Evolutionary conservation across 768 basidiomycete species (phyloP), one percentile per base, ranked within the genome.

Genomic region (Trametes maxima): DNA sequence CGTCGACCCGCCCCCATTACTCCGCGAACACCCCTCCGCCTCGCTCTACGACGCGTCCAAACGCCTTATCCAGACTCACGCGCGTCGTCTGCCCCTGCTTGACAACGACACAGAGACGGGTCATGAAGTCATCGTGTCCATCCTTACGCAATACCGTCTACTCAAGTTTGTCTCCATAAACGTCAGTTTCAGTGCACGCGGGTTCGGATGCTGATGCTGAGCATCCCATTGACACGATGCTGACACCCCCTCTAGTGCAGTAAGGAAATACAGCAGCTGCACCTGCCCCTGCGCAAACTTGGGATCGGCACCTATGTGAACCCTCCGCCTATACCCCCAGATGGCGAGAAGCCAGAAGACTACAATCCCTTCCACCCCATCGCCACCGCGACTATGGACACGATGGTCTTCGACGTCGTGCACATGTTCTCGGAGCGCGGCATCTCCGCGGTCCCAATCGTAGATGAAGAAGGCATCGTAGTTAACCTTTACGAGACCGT

Each of bases 121-220:
- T 10, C 94, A 96, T 55, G 95, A 98, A 76, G 88, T 98, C 44
- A 93, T 99, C 68, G 88, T 98, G 22, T 94, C 92, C 22, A 95
- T 98, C 5, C 79, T 99, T 58, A 99, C 97, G 0, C 97, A 98
- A 74, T 99, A 99, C 70, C 86, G 97, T 37, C 89, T 98, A 16
- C 88, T 99, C 77, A 98, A 98, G 75, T 98, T 98, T 74, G 95
- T 99, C 62, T 87, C 97, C 36, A 95, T 96, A 70, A 99, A 98
- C 75, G 96, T 96, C 69, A 57, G 85, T 76, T 21, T 17, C 35
- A 2, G 21, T 42, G n/a, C 36, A 45, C 14, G 5, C 24, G n/a
- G 16, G 43, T 4, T 5, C 47, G 56, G n/a, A 52, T 40, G 36
- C 16, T 14, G 43, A 59, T 49, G 58, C 42, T 63, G 52, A 47